Base-by-base conservation (phyloP, 371 early-diverging fungal genomes). In the Gilbertella persicaria region DNA sequence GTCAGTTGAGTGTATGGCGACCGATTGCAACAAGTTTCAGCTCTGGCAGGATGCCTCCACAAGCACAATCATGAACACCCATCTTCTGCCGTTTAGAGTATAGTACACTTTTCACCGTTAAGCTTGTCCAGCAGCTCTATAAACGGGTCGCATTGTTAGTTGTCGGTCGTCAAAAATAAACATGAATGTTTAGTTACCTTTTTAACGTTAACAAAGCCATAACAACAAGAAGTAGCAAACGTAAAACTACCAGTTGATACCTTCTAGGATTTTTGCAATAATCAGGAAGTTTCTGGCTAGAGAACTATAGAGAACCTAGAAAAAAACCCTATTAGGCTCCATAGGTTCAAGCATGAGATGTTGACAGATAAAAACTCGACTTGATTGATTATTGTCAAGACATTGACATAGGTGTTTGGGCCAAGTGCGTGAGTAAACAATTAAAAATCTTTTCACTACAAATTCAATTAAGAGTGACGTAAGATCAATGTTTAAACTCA, bases 11-110 rank as follows among this genome's bases (percentile, higher is more conserved):
- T 45, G 45, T 45, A 45, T 45, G 45, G 19, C 16, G 45, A 20
- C 45, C 24, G 43, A 33, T 19, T 45, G 45, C 45, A 30, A 20
- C 17, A 45, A 20, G 33, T 45, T 45, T 42, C 25, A 24, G 24
- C 43, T 42, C 43, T 42, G 43, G 43, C 10, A 42, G 43, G 43
- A 42, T 42, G 43, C 12, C 43, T 42, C 43, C 43, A 42, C 43
- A 42, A 42, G 43, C 24, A 42, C 43, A 5, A 42, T 42, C 43
- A 21, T 13, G 43, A 24, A 24, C 43, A 42, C 43, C 43, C n/a
- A 42, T 42, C 23, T 42, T 42, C 43, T 42, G 25, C 43, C 43
- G 24, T 42, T 13, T 24, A 24, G 25, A 19, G 24, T 24, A 19
- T 42, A 42, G 20, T 42, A 42, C 28, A 5, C n/a, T 28, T 42